phyloP scores from a whole-genome alignment of 148 eudicot genomes.

The Rhododendron ferrugineum region DNA sequence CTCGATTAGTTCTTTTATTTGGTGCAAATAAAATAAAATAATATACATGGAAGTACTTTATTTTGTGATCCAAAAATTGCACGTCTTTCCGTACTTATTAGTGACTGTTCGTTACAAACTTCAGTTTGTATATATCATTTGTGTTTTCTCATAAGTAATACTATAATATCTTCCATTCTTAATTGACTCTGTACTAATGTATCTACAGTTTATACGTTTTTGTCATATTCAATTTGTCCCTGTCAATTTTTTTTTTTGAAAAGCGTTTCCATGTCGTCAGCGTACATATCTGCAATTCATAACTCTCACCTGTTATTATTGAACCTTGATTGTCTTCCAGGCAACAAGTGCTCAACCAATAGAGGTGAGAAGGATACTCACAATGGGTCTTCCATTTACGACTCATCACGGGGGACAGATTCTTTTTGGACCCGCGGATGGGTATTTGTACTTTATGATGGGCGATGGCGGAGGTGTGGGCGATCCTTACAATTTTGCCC shows the following conservation, averaged over 20 bases:
- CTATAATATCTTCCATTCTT: neutral
- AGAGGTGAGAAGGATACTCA: conserved; percentile 18
- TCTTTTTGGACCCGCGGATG: conserved; percentile 27
- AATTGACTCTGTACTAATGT: neutral
- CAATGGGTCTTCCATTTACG: too few relatives aligned
- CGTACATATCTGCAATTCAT: neutral
- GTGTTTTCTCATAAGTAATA: neutral
- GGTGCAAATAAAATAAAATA: too few relatives aligned
- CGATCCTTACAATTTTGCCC: conserved; percentile 82
- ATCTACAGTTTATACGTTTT: neutral
- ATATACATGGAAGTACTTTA: too few relatives aligned
- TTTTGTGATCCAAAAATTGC: too few relatives aligned
- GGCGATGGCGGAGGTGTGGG: conserved; percentile 84
- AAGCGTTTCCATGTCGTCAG: neutral
- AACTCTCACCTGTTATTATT: neutral
- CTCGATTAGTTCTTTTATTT: too few relatives aligned
- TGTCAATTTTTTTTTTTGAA: neutral
- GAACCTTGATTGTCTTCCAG: conserved; percentile 22
- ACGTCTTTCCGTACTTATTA: too few relatives aligned
- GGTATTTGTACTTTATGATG: conserved; percentile 82
- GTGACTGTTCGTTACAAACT: neutral
- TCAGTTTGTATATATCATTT: neutral
- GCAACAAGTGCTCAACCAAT: conserved; percentile 53
- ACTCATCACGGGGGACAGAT: too few relatives aligned
- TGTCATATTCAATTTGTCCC: neutral